These are phyloP conservation scores for Diaporthe longicolla DNA, from an alignment of 2,329 filamentous ascomycete genomes.

Conservation along the genomic window DNA sequence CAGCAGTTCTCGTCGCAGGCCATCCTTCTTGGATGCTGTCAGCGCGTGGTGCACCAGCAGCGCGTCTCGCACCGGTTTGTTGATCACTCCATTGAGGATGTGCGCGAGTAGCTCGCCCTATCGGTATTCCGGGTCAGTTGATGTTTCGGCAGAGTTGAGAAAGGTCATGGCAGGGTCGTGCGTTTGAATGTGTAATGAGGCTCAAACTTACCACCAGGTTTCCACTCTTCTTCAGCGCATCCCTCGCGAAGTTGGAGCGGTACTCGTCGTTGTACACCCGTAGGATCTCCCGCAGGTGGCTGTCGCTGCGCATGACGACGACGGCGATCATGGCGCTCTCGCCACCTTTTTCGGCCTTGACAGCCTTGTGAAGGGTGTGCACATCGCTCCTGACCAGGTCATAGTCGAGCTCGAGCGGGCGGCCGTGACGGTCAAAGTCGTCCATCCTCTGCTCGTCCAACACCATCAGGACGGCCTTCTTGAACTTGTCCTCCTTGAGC, in stretches of 20 bases:
- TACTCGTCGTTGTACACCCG: slow-evolving; percentile 81
- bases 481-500: slow-evolving; percentile 96
- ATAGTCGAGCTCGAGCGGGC: slow-evolving; percentile 69
- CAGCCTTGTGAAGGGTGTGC: slow-evolving; percentile 75
- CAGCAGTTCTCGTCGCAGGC: slow-evolving; percentile 85
- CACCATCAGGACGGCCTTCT: slow-evolving; percentile 85
- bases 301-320: slow-evolving; percentile 83
- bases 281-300: slow-evolving; percentile 85
- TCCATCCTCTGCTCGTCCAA: slow-evolving; percentile 89
- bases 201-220: slow-evolving; percentile 86
- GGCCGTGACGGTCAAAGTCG: slow-evolving; percentile 78
- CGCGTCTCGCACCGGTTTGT: slow-evolving; percentile 92
- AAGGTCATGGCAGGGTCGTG: neutral
- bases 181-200: neutral
- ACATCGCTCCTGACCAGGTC: slow-evolving; percentile 79
- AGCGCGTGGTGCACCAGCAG: slow-evolving; percentile 93
- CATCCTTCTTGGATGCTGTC: slow-evolving; percentile 77
- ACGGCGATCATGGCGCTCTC: slow-evolving; percentile 91
- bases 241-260: slow-evolving; percentile 85
- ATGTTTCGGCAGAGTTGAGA: neutral
- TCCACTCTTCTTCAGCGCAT: slow-evolving; percentile 88
- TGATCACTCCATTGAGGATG: slow-evolving; percentile 96
- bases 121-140: slow-evolving; percentile 39
- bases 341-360: slow-evolving; percentile 83
- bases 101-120: slow-evolving; percentile 95